Conservation (phyloP, 257 asterid genomes). For the Rhazya stricta region DNA sequence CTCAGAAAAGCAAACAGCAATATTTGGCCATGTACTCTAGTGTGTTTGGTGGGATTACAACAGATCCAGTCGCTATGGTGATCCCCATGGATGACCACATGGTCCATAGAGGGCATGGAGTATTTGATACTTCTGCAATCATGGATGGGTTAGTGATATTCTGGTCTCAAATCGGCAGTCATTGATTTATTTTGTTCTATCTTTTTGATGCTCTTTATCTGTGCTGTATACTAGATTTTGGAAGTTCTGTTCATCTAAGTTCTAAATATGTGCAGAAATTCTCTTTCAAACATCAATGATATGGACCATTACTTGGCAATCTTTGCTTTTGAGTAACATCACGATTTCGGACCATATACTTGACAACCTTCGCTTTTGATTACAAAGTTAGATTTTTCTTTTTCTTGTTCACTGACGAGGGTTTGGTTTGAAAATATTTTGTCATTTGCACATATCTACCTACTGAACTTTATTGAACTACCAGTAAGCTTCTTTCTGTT, state of each 20-base stretch:
- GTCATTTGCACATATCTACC: background rate
- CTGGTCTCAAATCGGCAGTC: conserved; percentile 2
- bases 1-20: conserved; percentile 51
- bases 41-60: conserved; percentile 77
- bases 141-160: conserved; percentile 60
- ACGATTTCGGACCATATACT: background rate
- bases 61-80: conserved; percentile 84
- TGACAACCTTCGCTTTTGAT: background rate
- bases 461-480: background rate
- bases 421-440: background rate
- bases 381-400: background rate
- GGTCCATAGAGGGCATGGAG: conserved; percentile 97
- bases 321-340: background rate
- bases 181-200: too few species aligned
- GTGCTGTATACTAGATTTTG: background rate
- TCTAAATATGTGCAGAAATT: background rate
- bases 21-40: conserved; percentile 90
- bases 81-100: conserved; percentile 95
- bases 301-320: background rate
- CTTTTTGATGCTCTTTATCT: background rate
- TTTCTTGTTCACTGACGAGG: too few species aligned
- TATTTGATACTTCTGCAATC: conserved; percentile 87
- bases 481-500: background rate
- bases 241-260: background rate
- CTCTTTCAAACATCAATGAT: conserved; percentile 9